Conservation (phyloP, 768 basidiomycete species). For the Chalciporus piperatus region DNA sequence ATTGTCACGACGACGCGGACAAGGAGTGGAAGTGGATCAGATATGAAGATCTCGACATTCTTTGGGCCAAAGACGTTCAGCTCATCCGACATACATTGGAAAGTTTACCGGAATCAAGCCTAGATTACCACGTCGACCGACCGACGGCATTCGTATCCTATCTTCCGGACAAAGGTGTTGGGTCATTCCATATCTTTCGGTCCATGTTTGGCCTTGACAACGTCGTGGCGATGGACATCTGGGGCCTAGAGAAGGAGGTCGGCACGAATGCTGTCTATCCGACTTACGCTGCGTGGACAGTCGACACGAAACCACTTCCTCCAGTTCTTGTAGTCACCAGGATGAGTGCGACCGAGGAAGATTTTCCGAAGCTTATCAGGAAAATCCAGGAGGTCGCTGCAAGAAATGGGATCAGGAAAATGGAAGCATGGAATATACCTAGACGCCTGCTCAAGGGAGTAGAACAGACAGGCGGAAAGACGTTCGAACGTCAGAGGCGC, state of each 20-base stretch:
- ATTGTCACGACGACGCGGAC: neutral
- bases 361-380: slow-evolving; percentile 34
- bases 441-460: slow-evolving; percentile 27
- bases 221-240: slow-evolving; percentile 11
- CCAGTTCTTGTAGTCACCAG: slow-evolving; percentile 44
- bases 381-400: slow-evolving; percentile 34
- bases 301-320: slow-evolving; percentile 31
- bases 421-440: slow-evolving; percentile 50
- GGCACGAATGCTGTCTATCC: neutral
- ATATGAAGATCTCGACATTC: slow-evolving; percentile 31
- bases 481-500: slow-evolving; percentile 34
- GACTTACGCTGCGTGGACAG: slow-evolving; percentile 42
- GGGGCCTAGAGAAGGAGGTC: slow-evolving; percentile 10
- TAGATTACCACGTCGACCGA: slow-evolving; percentile 5
- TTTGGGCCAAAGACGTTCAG: slow-evolving; percentile 42
- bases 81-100: slow-evolving; percentile 33
- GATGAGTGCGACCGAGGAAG: slow-evolving; percentile 27
- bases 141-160: slow-evolving; percentile 31
- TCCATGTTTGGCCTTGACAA: slow-evolving; percentile 14
- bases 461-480: slow-evolving; percentile 28
- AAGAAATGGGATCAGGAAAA: slow-evolving; percentile 29
- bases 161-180: slow-evolving; percentile 45
- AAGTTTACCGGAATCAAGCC: slow-evolving; percentile 1
- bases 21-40: slow-evolving; percentile 29
- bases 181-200: slow-evolving; percentile 38